Evolutionary conservation across 495 filamentous ascomycete species (phyloP).

Genomic region (Aspergillus sclerotiicarbonarius): DNA sequence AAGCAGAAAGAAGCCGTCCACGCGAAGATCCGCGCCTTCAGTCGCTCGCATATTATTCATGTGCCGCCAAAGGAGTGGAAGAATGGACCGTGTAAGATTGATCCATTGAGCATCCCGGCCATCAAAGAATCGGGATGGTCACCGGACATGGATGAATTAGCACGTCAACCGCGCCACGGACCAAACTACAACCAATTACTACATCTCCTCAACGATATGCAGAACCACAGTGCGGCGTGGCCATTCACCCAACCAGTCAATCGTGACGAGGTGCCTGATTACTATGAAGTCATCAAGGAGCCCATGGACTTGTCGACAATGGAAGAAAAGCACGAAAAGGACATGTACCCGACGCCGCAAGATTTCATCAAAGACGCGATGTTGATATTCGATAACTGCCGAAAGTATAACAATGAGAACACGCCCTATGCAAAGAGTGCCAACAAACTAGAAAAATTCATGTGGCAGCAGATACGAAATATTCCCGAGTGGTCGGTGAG

Average conservation of each 20-base stretch:
- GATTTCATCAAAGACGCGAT: conserved; percentile 91
- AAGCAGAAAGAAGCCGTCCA: conserved; percentile 95
- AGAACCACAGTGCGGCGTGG: conserved; percentile 89
- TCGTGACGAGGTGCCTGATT: conserved; percentile 90
- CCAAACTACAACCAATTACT: conserved; percentile 93
- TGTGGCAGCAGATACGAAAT: conserved; percentile 89
- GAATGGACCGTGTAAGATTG: conserved; percentile 64
- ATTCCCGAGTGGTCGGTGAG: conserved; percentile 93
- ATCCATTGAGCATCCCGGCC: conserved; percentile 76
- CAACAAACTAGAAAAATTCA: conserved; percentile 93
- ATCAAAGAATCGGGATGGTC: conserved; percentile 93
- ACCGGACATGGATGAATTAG: conserved; percentile 94
- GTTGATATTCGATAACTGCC: conserved; percentile 92
- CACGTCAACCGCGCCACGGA: conserved; percentile 93
- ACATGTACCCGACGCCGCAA: conserved; percentile 85
- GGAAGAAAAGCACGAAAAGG: conserved; percentile 93
- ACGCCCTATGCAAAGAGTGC: conserved; percentile 95
- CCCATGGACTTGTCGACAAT: conserved; percentile 97
- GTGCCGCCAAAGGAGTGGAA: conserved; percentile 82
- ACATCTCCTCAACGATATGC: conserved; percentile 90
- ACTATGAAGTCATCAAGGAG: conserved; percentile 97
- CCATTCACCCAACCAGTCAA: conserved; percentile 94
- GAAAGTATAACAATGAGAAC: conserved; percentile 92
- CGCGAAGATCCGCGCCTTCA: conserved; percentile 91
- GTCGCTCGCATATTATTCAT: conserved; percentile 85